A percentile compares a stretch with the other conserved stretches of the same genome.
phyloP scores from a whole-genome alignment of 192 early-diverging fungal genomes.

The Geranomyces michiganensis region DNA sequence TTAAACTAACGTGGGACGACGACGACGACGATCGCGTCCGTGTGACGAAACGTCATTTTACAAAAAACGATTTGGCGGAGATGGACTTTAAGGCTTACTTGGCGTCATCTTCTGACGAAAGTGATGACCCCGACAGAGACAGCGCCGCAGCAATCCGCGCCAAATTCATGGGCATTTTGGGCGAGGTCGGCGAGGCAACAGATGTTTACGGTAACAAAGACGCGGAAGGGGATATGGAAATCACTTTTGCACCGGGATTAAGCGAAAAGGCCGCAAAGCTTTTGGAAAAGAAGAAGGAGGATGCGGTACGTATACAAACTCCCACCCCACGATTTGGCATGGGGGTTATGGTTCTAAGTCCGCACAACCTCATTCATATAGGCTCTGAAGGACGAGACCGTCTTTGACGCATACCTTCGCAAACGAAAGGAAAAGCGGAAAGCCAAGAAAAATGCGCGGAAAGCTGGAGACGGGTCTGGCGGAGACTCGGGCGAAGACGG shows the following conservation, averaged over 20 bases:
- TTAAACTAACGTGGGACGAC: conserved; percentile 95
- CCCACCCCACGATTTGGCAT: not conserved
- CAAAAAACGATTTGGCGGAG: conserved; percentile 82
- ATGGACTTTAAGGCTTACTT: conserved; percentile 92
- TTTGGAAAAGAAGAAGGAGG: conserved; percentile 59
- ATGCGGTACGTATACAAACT: conserved; percentile 37
- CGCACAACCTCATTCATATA: conserved; percentile 22
- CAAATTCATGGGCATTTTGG: conserved; percentile 47
- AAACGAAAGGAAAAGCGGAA: conserved; percentile 81
- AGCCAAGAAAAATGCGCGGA: conserved; percentile 48
- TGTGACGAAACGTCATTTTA: conserved; percentile 80
- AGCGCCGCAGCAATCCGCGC: conserved; percentile 35
- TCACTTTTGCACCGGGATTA: conserved; percentile 92
- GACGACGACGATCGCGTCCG: conserved; percentile 85
- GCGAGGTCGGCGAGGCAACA: conserved; percentile 20
- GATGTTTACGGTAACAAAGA: conserved; percentile 35
- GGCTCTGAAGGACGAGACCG: conserved; percentile 72
- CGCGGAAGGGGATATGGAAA: conserved; percentile 89
- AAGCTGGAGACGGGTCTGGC: conserved; percentile 26
- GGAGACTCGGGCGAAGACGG: not conserved
- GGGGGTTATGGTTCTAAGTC: not conserved
- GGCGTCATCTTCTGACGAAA: conserved; percentile 69
- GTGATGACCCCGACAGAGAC: conserved; percentile 59
- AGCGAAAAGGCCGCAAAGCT: conserved; percentile 67
- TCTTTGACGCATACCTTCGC: conserved; percentile 81